phyloP scores from a whole-genome alignment of 75 land plant species.

The Cryptomeria japonica region DNA sequence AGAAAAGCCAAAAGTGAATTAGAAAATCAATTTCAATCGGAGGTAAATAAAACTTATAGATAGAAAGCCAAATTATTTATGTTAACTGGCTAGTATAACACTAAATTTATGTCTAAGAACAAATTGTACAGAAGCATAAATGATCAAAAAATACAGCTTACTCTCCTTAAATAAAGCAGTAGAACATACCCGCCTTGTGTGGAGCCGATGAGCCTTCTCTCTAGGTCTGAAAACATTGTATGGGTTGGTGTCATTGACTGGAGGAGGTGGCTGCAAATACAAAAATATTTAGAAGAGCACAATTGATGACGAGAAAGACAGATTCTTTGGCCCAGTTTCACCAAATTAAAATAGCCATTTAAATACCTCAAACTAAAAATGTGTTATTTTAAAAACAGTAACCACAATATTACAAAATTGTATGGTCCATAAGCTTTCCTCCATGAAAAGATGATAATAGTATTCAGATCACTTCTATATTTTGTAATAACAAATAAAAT shows the following conservation, averaged over 20 bases:
- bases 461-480: neutral
- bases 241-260: conserved; percentile 98
- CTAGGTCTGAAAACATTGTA: conserved; percentile 99
- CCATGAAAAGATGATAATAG: neutral
- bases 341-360: neutral
- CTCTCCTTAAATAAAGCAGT: conserved; percentile 8
- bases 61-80: neutral
- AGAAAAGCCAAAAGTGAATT: neutral
- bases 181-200: conserved; percentile 84
- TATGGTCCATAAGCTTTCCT: neutral
- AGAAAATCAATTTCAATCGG: neutral
- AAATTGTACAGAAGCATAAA: neutral
- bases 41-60: neutral
- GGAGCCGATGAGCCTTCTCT: conserved; percentile 92
- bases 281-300: neutral
- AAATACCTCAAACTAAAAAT: neutral
- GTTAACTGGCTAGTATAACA: neutral
- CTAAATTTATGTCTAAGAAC: neutral
- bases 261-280: conserved; percentile 92
- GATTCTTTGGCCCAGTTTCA: neutral
- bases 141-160: neutral
- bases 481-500: neutral
- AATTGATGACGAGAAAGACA: neutral
- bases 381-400: neutral
- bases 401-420: neutral